These are phyloP conservation scores for Huiozyma naganishii DNA, from an alignment of 805 yeast genomes.

Conservation along the genomic window DNA sequence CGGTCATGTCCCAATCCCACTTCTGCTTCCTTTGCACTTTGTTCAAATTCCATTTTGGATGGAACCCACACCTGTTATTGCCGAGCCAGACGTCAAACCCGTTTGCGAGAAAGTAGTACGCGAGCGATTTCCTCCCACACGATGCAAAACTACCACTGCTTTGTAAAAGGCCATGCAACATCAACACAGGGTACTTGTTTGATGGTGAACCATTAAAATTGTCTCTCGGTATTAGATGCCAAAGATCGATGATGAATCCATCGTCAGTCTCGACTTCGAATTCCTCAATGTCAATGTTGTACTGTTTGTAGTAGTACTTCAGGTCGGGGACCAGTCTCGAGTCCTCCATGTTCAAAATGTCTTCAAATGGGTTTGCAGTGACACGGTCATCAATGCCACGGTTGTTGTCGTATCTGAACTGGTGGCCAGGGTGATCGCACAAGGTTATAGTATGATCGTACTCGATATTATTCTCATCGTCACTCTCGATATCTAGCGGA, in stretches of 20 bases:
- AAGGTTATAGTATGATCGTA: constrained; percentile 22
- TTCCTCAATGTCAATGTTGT: constrained; percentile 49
- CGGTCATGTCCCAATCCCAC: constrained; percentile 94
- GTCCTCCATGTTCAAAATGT: constrained; percentile 20
- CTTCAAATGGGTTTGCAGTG: constrained; percentile 21
- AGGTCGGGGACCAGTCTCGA: constrained; percentile 40
- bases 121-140: constrained; percentile 71
- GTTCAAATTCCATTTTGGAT: constrained; percentile 46
- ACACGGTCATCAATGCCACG: background rate
- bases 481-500: constrained; percentile 17
- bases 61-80: constrained; percentile 79
- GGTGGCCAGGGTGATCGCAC: background rate
- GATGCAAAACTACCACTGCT: constrained; percentile 80
- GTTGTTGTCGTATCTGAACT: background rate
- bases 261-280: constrained; percentile 62
- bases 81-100: constrained; percentile 91
- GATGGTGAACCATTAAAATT: constrained; percentile 8
- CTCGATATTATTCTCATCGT: constrained; percentile 20
- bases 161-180: constrained; percentile 81
- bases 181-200: constrained; percentile 49
- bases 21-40: constrained; percentile 26
- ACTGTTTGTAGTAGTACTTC: constrained; percentile 52
- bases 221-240: constrained; percentile 30
- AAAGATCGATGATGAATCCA: constrained; percentile 62
- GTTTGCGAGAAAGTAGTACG: constrained; percentile 38